A percentile compares a stretch with the other conserved stretches of the same genome.
Conservation (phyloP, 2,329 filamentous ascomycete species). For the Aureobasidium zeae region DNA sequence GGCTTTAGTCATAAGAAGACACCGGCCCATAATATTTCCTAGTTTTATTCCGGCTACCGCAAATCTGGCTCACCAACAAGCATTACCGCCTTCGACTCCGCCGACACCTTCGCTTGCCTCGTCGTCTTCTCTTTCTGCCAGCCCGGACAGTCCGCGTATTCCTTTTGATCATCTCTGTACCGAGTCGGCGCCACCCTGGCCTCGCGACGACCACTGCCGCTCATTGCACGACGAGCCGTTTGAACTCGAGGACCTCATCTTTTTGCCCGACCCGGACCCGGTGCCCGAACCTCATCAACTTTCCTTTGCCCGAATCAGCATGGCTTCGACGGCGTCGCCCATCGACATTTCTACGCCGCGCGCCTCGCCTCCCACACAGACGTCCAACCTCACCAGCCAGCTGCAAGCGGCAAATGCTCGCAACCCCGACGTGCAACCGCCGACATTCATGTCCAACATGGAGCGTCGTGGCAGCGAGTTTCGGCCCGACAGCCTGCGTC, state of each 20-base stretch:
- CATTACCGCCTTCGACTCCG: conserved; percentile 37
- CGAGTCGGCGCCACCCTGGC: conserved; percentile 32
- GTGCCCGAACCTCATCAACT: conserved; percentile 29
- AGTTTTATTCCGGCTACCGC: conserved; percentile 9
- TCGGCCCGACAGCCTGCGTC: conserved; percentile 36
- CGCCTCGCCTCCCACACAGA: conserved; percentile 52
- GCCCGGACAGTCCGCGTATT: no score
- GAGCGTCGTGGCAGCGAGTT: conserved; percentile 26
- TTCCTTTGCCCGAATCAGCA: conserved; percentile 28
- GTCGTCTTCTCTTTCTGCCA: background rate
- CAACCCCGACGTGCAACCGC: conserved; percentile 6
- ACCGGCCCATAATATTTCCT: conserved; percentile 1
- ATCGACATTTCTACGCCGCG: conserved; percentile 51
- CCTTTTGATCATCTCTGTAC: conserved; percentile 22
- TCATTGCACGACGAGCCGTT: conserved; percentile 13
- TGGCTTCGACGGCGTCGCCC: conserved; percentile 46
- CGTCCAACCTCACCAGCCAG: conserved; percentile 54
- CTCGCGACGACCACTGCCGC: conserved; percentile 33
- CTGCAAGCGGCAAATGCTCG: conserved; percentile 38
- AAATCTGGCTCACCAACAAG: conserved; percentile 41
- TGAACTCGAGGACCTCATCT: conserved; percentile 27
- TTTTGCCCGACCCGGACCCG: conserved; percentile 30
- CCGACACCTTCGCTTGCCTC: conserved; percentile 42
- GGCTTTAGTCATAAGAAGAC: background rate
- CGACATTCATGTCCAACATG: conserved; percentile 4